Evolutionary conservation across 2,329 filamentous ascomycete genomes (phyloP).

Genomic region (Rhynchosporium graminicola): DNA sequence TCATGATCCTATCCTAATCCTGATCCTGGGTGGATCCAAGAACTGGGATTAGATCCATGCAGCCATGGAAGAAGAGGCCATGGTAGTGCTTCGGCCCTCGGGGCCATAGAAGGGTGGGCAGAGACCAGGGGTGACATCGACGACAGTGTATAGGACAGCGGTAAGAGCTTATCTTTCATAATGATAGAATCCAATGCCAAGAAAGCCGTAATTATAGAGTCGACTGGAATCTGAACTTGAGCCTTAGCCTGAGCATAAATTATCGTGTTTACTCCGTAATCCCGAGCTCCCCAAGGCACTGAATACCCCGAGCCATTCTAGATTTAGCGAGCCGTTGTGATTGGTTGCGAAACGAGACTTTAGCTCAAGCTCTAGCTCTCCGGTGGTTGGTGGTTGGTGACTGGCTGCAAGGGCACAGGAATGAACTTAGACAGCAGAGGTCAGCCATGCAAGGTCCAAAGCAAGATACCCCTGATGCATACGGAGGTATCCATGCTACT

Average conservation of each 20-base stretch:
- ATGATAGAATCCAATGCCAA: conserved; percentile 4
- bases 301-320: not conserved
- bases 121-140: not conserved
- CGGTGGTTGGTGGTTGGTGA: conserved; percentile 11
- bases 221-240: not conserved
- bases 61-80: not conserved
- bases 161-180: not conserved
- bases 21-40: conserved; percentile 2
- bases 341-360: conserved; percentile 12
- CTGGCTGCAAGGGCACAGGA: not conserved
- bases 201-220: not conserved
- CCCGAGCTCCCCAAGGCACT: too few species aligned
- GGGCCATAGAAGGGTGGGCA: conserved; percentile 1
- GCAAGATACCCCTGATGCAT: not conserved
- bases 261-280: too few species aligned
- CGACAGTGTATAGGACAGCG: not conserved
- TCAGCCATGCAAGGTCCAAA: conserved; percentile 4
- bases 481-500: too few species aligned
- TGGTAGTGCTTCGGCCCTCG: conserved; percentile 1
- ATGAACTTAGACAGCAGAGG: not conserved
- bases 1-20: not conserved
- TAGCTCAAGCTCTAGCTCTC: too few species aligned
- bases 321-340: conserved; percentile 6
- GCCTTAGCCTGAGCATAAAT: too few species aligned
- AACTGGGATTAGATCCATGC: conserved; percentile 1